A percentile compares a stretch with the other conserved stretches of the same genome.
Evolutionary conservation across 192 early-diverging fungal genomes (phyloP).

Genomic region (Coemansia sp.): DNA sequence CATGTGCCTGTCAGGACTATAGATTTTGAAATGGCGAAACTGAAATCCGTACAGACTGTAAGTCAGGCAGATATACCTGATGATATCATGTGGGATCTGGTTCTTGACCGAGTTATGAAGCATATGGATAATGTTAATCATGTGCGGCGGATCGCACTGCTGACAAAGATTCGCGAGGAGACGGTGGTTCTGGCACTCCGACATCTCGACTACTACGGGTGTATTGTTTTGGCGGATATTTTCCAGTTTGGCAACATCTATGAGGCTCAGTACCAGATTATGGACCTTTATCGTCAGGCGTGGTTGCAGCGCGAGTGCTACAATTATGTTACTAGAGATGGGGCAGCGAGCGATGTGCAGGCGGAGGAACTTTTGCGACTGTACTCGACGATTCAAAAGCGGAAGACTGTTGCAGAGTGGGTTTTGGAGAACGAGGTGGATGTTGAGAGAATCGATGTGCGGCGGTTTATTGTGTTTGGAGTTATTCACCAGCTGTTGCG

Average conservation of each 20-base stretch:
- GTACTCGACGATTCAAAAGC: constrained; percentile 79
- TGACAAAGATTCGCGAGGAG: constrained; percentile 74
- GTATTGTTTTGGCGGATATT: constrained; percentile 86
- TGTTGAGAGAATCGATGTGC: constrained; percentile 74
- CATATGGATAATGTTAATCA: constrained; percentile 86
- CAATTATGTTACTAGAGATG: constrained; percentile 65
- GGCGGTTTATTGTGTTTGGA: constrained; percentile 91
- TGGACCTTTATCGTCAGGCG: constrained; percentile 56
- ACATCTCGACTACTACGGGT: constrained; percentile 93
- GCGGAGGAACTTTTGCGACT: constrained; percentile 75
- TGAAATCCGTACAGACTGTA: constrained; percentile 51
- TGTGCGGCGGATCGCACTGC: constrained; percentile 79
- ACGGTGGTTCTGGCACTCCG: constrained; percentile 82
- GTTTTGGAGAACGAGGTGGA: constrained; percentile 73
- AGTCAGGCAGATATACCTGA: constrained; percentile 66
- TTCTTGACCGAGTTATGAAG: constrained; percentile 72
- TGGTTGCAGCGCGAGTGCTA: constrained; percentile 78
- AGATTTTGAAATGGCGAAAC: constrained; percentile 42
- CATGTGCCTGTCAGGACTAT: constrained; percentile 45
- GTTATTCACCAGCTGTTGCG: constrained; percentile 81
- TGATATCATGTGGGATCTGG: constrained; percentile 92
- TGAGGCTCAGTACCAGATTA: constrained; percentile 53
- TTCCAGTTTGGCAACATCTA: constrained; percentile 98
- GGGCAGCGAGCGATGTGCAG: constrained; percentile 55
- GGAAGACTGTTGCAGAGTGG: constrained; percentile 84